phyloP scores from a whole-genome alignment of 2,329 filamentous ascomycete genomes.

The Talaromyces sp. region DNA sequence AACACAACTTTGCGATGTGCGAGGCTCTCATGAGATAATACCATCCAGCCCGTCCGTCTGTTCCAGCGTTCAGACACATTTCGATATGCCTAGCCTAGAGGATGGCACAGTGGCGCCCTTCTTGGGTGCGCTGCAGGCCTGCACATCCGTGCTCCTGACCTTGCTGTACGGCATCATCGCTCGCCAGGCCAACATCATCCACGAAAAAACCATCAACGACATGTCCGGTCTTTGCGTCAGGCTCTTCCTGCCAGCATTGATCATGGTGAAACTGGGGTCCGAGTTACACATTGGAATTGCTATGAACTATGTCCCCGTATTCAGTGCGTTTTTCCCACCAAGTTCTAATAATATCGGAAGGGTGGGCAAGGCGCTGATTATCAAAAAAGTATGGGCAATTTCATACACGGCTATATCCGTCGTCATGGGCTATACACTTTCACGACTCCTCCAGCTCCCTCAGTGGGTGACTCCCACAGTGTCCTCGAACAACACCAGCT shows the following conservation, averaged over 20 bases:
- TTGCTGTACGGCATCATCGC: slow-evolving; percentile 50
- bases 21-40: background rate
- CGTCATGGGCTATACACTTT: slow-evolving; percentile 40
- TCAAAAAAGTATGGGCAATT: slow-evolving; percentile 46
- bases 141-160: slow-evolving; percentile 51
- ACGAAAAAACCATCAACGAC: slow-evolving; percentile 45
- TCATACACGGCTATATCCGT: slow-evolving; percentile 49
- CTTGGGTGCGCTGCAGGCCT: slow-evolving; percentile 52
- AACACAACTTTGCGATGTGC: background rate
- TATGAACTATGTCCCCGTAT: slow-evolving; percentile 45
- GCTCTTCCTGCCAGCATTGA: slow-evolving; percentile 50
- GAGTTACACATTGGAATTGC: slow-evolving; percentile 47
- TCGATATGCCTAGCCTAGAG: background rate
- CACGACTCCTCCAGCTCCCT: slow-evolving; percentile 46
- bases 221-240: slow-evolving; percentile 51
- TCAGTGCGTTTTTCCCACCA: slow-evolving; percentile 28
- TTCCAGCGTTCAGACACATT: background rate
- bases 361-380: background rate
- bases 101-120: slow-evolving; percentile 33
- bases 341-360: background rate
- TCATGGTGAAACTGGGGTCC: slow-evolving; percentile 51
- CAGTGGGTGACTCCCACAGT: slow-evolving; percentile 52
- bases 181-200: slow-evolving; percentile 48
- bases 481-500: slow-evolving; percentile 56
- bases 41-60: background rate